These are phyloP conservation scores for Penicillium cosmopolitanum DNA, from an alignment of 495 filamentous ascomycete species.

Conservation along the genomic window DNA sequence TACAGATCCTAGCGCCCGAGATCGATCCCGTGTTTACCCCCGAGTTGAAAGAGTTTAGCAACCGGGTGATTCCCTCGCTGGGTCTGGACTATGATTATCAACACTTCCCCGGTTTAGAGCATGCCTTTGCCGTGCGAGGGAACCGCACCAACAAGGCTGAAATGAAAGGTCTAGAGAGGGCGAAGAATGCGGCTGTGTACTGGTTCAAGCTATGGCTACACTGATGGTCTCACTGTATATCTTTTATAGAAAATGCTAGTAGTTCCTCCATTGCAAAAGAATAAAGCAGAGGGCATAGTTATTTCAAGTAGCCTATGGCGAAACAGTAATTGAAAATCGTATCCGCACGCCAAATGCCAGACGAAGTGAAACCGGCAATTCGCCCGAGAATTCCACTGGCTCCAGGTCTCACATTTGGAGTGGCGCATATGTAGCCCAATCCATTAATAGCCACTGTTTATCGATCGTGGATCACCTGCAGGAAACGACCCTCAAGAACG, in stretches of 20 bases:
- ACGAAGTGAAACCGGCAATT: not conserved
- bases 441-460: constrained; percentile 1
- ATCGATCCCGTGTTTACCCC: constrained; percentile 48
- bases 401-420: not conserved
- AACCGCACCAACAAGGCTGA: constrained; percentile 37
- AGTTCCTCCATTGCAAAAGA: not conserved
- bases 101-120: constrained; percentile 57
- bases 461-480: constrained; percentile 17
- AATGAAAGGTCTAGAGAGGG: constrained; percentile 18
- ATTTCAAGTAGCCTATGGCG: not conserved
- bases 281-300: not conserved
- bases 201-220: constrained; percentile 21
- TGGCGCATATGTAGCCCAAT: not conserved
- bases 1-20: constrained; percentile 63
- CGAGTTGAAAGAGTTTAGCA: constrained; percentile 55
- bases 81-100: constrained; percentile 59
- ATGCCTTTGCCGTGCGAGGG: constrained; percentile 53
- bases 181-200: constrained; percentile 23
- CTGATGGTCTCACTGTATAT: not conserved
- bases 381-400: not conserved
- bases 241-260: not conserved
- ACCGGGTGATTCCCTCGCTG: constrained; percentile 43
- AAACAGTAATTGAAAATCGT: not conserved
- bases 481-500: constrained; percentile 11
- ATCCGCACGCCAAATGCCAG: not conserved